Evolutionary conservation across 164 flowering plant genomes (phyloP), one percentile per base, ranked within the genome.

Genomic region (Chimonanthus salicifolius): DNA sequence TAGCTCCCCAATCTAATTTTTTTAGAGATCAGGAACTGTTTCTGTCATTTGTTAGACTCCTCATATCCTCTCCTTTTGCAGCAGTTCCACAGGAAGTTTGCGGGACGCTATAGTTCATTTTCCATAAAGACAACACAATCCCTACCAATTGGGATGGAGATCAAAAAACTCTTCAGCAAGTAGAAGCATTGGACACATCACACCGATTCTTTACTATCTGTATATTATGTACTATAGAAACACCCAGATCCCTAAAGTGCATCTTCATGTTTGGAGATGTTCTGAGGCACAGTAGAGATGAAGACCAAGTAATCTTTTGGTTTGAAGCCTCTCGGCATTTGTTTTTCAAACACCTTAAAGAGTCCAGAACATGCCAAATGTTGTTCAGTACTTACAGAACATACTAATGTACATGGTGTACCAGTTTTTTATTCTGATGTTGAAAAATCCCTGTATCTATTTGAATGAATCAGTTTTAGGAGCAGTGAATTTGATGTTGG

Each of bases 141-240:
- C 68, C 10, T 7, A 48, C 68, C 1, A 18, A 11, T 45, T 66
- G 18, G 16, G 13, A 9, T 66, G 65, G 48, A 66, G n/a, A 46
- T 66, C 68, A 11, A n/a, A 44, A 66, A 48, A 45, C 8, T 4
- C 16, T 46, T 44, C 68, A 2, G 6, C 7, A 45, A 66, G 46
- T 16, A 63, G 4, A 10, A 10, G 44, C 47, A 46, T 8, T 66
- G 44, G 66, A 44, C 20, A 44, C 13, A 66, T 44, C 45, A 4
- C 13, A 10, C 48, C 7, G 5, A 66, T 66, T 66, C 68, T 66
- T 66, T 66, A 45, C 45, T 48, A 13, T 66, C 68, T 66, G 68
- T 66, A 66, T 44, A 66, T 62, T 45, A 44, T 66, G 68, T 66
- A 66, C 48, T 9, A 45, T 66, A 66, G 44, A 44, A 8, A 7